Evolutionary conservation across 441 rosid species (phyloP), one percentile per base, ranked within the genome.

Genomic region (Eutrema salsugineum): DNA sequence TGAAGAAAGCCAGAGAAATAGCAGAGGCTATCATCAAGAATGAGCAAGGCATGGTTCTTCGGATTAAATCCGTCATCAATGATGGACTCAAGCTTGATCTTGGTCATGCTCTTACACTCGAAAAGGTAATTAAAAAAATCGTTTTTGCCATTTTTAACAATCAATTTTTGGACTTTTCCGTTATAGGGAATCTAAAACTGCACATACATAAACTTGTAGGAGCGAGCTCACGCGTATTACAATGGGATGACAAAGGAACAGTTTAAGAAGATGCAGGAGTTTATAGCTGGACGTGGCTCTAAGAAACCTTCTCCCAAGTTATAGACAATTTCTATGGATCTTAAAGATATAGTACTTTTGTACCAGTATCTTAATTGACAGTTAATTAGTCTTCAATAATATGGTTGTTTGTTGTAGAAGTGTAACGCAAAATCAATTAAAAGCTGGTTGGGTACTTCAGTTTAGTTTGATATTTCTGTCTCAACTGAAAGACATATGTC

Each of bases 201-300:
- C 1, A 2, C 22, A 5, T 33, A 2, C 22, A 5, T 33, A n/a
- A 15, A 47, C 5, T 77, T 44, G 30, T 78, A 94, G 99, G 94
- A 90, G 75, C 81, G 94, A 75, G 99, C 88, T 68, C 89, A 90
- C 39, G 83, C 81, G 5, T 92, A 85, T 44, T 94, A 92, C 79
- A 64, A 42, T 20, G 93, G 97, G 53, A 92, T 94, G 97, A 85
- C 88, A 0, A 88, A 87, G 68, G 98, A 90, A 63, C 97, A 90
- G 62, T 94, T 94, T 71, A 84, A 85, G 97, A 92, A 90, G 85
- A 90, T 94, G 99, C 96, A 90, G 63, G 88, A 90, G 74, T 94
- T 91, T 77, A 87, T 94, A 53, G 88, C 90, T 22, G 85, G 82
- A 44, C 85, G 91, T 71, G 66, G 90, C 66, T 67, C 90, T 15